A percentile compares a stretch with the other conserved stretches of the same genome.
Conservation (phyloP, 257 asterid species). For the Capsicum rhomboideum region DNA sequence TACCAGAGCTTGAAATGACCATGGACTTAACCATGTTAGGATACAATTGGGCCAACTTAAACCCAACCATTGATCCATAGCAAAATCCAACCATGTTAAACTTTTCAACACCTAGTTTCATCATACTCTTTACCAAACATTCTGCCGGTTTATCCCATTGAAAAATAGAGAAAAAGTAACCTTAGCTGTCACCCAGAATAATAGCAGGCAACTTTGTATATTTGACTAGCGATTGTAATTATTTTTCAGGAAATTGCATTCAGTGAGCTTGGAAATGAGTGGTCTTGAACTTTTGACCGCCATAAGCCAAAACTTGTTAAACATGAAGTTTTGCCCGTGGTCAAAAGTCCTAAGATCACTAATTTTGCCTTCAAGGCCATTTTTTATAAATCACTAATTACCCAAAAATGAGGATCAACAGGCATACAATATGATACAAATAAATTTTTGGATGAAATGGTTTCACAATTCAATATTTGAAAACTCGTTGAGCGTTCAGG, state of each 20-base stretch:
- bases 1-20: not conserved
- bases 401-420: not conserved
- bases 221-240: too few relatives aligned
- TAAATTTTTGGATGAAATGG: not conserved
- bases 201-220: too few relatives aligned
- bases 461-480: not conserved
- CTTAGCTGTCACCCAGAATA: too few relatives aligned
- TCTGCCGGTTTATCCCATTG: not conserved
- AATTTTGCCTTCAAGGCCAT: too few relatives aligned
- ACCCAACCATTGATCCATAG: constrained; percentile 14
- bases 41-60: constrained; percentile 14
- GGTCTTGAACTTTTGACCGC: too few relatives aligned
- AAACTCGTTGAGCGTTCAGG: not conserved
- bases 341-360: too few relatives aligned
- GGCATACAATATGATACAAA: too few relatives aligned
- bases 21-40: constrained; percentile 14
- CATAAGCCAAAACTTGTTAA: too few relatives aligned
- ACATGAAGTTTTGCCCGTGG: too few relatives aligned
- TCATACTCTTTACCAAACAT: constrained; percentile 17
- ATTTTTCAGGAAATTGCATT: too few relatives aligned
- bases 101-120: constrained; percentile 19
- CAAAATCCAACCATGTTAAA: constrained; percentile 20
- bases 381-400: too few relatives aligned
- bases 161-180: not conserved
- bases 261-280: too few relatives aligned